Conservation (phyloP, 2,329 filamentous ascomycete genomes). For the Ascochyta rabiei region DNA sequence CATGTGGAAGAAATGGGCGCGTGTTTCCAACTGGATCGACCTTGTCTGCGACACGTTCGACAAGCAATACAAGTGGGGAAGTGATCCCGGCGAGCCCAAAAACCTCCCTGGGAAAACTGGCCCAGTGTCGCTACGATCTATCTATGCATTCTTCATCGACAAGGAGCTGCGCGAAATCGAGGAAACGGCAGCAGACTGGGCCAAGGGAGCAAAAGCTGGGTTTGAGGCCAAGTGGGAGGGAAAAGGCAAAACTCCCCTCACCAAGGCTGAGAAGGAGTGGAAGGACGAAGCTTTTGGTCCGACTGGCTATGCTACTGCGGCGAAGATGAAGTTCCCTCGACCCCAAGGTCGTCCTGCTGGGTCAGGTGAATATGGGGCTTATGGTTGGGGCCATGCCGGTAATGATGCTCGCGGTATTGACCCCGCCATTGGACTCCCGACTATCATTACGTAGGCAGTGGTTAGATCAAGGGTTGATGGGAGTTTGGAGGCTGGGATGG, state of each 20-base stretch:
- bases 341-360: not conserved
- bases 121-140: not conserved
- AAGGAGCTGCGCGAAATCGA: not conserved
- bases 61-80: not conserved
- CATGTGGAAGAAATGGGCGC: not conserved
- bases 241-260: not conserved
- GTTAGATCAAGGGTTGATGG: not conserved
- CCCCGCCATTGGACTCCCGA: not conserved
- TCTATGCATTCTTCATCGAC: not conserved
- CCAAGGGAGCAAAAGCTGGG: not conserved
- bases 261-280: not conserved
- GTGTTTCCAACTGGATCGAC: too few species aligned
- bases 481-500: not conserved
- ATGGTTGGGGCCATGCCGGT: not conserved
- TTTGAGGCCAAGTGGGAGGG: not conserved
- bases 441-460: not conserved
- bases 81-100: not conserved
- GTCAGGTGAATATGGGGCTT: not conserved
- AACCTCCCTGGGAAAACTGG: not conserved
- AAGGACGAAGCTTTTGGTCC: not conserved
- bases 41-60: not conserved
- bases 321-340: not conserved
- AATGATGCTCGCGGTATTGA: not conserved
- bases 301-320: not conserved
- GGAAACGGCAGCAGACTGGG: not conserved